Conservation (phyloP, 176 grass and related monocot genomes). For the Aegilops speltoides region DNA sequence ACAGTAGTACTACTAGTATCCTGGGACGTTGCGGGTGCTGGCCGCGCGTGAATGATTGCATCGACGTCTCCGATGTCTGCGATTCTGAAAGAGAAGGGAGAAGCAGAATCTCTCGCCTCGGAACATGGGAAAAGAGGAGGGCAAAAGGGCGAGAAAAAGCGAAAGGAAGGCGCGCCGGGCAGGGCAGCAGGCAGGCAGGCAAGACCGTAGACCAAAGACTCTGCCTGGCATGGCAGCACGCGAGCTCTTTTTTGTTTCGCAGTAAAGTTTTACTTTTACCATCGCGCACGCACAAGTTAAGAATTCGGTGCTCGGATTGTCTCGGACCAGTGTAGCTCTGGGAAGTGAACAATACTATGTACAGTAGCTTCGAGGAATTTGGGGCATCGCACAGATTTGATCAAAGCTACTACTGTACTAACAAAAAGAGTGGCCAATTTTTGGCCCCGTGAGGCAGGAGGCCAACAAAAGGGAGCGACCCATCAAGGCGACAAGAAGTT, state of each 20-base stretch:
- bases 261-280: neutral
- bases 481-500: neutral
- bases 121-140: neutral
- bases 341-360: no score
- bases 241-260: no score
- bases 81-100: neutral
- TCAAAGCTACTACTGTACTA: no score
- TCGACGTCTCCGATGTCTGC: conserved; percentile 16
- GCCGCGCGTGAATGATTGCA: neutral
- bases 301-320: no score
- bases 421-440: neutral
- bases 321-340: no score
- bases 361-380: no score
- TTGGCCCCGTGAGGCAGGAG: neutral
- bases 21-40: neutral
- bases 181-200: neutral
- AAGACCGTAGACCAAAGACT: neutral
- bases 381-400: no score
- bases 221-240: neutral
- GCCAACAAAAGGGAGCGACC: neutral
- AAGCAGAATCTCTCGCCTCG: conserved; percentile 10
- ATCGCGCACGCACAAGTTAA: neutral
- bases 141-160: conserved; percentile 22
- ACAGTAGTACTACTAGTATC: neutral
- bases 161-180: neutral